Evolutionary conservation across 2,329 filamentous ascomycete genomes (phyloP).

Genomic region (Rhinocladiella mackenziei): DNA sequence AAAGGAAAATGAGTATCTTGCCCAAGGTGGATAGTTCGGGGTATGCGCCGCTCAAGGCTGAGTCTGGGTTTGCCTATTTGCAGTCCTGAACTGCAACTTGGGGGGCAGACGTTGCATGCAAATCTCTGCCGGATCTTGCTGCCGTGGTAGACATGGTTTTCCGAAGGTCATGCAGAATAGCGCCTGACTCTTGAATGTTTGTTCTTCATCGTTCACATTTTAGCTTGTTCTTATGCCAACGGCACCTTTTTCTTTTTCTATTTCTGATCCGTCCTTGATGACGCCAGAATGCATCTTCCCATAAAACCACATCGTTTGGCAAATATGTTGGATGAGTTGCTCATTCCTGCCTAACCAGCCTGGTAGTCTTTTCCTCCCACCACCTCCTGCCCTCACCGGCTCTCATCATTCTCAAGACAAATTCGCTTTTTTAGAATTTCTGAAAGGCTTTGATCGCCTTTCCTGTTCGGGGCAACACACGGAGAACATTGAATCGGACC

Average conservation of each 20-base stretch:
- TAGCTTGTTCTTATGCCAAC: constrained; percentile 10
- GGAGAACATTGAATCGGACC: constrained; percentile 99
- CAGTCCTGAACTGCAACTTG: constrained; percentile 5
- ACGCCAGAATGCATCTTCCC: constrained; percentile 12
- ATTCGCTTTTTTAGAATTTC: constrained; percentile 75
- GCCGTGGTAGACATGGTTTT: neutral
- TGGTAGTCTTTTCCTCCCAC: constrained; percentile 1
- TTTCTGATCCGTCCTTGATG: constrained; percentile 15
- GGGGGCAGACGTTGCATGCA: neutral
- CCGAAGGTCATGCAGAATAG: neutral
- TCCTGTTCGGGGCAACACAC: constrained; percentile 93
- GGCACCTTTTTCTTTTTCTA: constrained; percentile 17
- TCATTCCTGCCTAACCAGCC: constrained; percentile 3
- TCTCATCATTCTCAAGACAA: too few relatives aligned
- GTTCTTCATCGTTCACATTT: constrained; percentile 6
- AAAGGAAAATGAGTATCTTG: constrained; percentile 27
- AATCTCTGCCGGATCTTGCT: neutral
- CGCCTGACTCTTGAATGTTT: constrained; percentile 6
- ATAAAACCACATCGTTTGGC: constrained; percentile 9
- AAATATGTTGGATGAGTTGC: too few relatives aligned
- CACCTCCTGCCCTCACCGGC: neutral
- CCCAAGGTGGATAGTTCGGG: constrained; percentile 37
- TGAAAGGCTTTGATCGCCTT: constrained; percentile 96
- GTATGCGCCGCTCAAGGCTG: constrained; percentile 29
- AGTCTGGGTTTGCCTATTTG: constrained; percentile 25